Evolutionary conservation across 2,329 filamentous ascomycete genomes (phyloP), one percentile per base, ranked within the genome.

Genomic region (Aphanocladium album): DNA sequence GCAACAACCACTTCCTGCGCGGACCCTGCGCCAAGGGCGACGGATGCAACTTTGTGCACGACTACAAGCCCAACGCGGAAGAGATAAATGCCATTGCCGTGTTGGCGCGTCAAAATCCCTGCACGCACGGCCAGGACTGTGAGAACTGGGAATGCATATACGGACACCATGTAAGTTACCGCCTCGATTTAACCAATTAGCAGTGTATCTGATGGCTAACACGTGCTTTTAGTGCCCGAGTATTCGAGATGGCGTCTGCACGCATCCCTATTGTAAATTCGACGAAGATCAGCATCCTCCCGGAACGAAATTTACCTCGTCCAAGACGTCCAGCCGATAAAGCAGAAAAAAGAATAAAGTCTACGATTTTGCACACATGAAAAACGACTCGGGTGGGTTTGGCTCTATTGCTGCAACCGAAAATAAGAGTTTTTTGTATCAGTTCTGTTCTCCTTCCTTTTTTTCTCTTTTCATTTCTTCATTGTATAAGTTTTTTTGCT

Each of bases 1-100:
- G 84, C 75, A 87, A 87, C 68, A 84, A 84, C 53, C 82, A 85
- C 66, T 86, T 83, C 66, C 76, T 87, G 33, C 77, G 82, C 19
- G 83, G 83, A 0, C 80, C 80, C 0, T 87, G 84, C 65, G 68
- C 75, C 52, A 86, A 84, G 65, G 77, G 77, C 11, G 74, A 78
- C n/a, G 73, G 75, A 5, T 87, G 84, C 71, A 74, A 72, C 54
- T 87, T 85, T 66, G 80, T 82, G 61, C 84, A 87, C 69, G 73
- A 79, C 50, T 81, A 85, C 66, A 79, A 75, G 63, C 77, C 80
- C 2, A 79, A 75, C 5, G 71, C 76, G 23, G 83, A 85, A 3
- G 84, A 87, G 67, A 72, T 82, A 56, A 77, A 77, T 39, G 84
- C 83, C 2, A 82, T 87, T 63, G 77, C 80, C 0, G 80, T 80